Base-by-base conservation (phyloP, 495 filamentous ascomycete species). In the Achaetomiella virescens region DNA sequence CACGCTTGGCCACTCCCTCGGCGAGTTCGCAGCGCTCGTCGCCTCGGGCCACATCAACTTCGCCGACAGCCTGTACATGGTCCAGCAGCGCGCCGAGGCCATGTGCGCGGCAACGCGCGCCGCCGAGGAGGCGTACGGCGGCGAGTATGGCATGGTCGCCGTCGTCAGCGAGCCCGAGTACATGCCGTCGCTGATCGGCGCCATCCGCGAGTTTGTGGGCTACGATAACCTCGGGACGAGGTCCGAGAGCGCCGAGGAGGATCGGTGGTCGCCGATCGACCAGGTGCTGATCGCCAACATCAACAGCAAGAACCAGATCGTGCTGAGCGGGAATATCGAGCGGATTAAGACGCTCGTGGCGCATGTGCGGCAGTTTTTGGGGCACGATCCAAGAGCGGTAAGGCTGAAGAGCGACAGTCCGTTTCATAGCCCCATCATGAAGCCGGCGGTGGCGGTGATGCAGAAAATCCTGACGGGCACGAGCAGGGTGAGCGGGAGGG, bases 241-340 rank as follows among this genome's bases (percentile, higher is more conserved):
- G 60, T 79, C 78, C 37, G 88, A 93, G 68, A 84, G 81, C 48
- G 75, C 72, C 20, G 73, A 82, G 50, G 81, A 86, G 27, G 27
- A 31, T 9, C 27, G 27, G 37, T 71, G 80, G 46, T 84, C 87
- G 37, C 77, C 88, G 5, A 89, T 92, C 52, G 80, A 93, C 62
- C 87, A 95, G 68, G 90, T 98, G 52, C 77, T 86, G 49, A 90
- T 98, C 57, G 93, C 90, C 27, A 98, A 98, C 63, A 84, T 96
- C 71, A 98, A 98, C 71, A 86, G 83, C 60, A 93, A 89, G 70
- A 96, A 95, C 63, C 93, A 98, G 68, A 95, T 98, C 63, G 93
- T 98, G 52, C 75, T 98, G 33, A 91, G 86, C 60, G 93, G 93
- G 3, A 93, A 84, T 66, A 84, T 97, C 40, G 84, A 87, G 61